Conservation (phyloP, 192 early-diverging fungal genomes). For the Entomortierella lignicola region DNA sequence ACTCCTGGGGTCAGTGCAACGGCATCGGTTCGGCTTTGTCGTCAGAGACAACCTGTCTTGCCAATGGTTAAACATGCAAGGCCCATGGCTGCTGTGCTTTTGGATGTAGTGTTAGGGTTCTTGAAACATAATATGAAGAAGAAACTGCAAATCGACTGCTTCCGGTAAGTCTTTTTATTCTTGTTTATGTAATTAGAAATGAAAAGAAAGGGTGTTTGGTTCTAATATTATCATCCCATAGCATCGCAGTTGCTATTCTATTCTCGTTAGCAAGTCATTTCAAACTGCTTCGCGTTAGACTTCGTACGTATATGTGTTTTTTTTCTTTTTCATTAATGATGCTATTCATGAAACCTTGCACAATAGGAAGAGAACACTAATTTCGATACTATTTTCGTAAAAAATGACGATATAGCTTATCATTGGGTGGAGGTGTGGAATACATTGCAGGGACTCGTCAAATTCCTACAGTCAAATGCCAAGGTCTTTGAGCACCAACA, state of each 20-base stretch:
- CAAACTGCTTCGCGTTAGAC: constrained; percentile 37
- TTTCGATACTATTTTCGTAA: too few relatives aligned
- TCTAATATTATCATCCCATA: background rate
- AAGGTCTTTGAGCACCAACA: constrained; percentile 41
- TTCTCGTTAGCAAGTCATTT: constrained; percentile 32
- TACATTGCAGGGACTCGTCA: constrained; percentile 55
- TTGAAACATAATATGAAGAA: constrained; percentile 68
- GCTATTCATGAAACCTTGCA: too few relatives aligned
- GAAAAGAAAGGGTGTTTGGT: background rate
- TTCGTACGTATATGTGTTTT: constrained; percentile 41
- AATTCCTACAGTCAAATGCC: constrained; percentile 56
- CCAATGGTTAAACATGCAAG: constrained; percentile 53
- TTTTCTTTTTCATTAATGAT: too few relatives aligned
- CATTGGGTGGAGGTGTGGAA: constrained; percentile 69
- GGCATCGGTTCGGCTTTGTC: constrained; percentile 17
- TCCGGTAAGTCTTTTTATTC: constrained; percentile 43
- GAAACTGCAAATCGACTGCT: constrained; percentile 61
- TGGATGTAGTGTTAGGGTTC: constrained; percentile 62
- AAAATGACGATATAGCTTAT: constrained; percentile 61
- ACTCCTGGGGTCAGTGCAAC: background rate
- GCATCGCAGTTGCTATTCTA: constrained; percentile 37
- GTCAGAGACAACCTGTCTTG: constrained; percentile 58
- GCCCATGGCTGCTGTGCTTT: constrained; percentile 52
- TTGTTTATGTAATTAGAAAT: too few relatives aligned
- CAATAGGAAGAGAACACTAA: too few relatives aligned